A percentile compares a stretch with the other conserved stretches of the same genome.
Conservation (phyloP, 768 basidiomycete genomes). For the Gautieria morchelliformis region DNA sequence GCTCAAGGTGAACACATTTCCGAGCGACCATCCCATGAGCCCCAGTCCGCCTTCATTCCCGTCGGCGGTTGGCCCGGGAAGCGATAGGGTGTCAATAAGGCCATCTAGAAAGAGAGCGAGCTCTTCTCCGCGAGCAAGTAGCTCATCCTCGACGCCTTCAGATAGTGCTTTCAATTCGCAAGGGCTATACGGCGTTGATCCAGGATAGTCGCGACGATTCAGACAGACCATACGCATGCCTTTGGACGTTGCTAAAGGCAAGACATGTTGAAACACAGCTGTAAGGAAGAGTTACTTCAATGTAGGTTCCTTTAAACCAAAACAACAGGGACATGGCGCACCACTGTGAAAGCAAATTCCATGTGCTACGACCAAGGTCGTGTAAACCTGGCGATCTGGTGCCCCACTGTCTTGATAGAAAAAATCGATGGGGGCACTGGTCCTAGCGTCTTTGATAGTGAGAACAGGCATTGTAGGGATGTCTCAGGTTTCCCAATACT, state of each 20-base stretch:
- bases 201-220: conserved; percentile 27
- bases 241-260: not conserved
- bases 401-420: not conserved
- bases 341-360: not conserved
- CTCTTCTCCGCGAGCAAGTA: conserved; percentile 16
- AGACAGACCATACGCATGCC: conserved; percentile 19
- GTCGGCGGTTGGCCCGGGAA: conserved; percentile 21
- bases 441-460: not conserved
- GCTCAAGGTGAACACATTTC: conserved; percentile 20
- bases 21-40: conserved; percentile 32
- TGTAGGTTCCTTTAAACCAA: not conserved
- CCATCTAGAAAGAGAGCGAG: too few species aligned
- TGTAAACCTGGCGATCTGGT: not conserved
- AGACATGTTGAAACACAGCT: not conserved
- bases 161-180: conserved; percentile 23
- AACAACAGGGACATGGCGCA: not conserved
- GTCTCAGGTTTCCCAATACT: not conserved
- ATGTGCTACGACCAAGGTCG: not conserved
- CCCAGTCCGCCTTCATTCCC: conserved; percentile 26
- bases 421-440: not conserved
- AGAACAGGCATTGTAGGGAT: not conserved
- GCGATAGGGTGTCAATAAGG: conserved; percentile 12
- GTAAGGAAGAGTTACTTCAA: not conserved
- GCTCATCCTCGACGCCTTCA: conserved; percentile 12
- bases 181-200: conserved; percentile 25